These are phyloP conservation scores for Petrea volubilis DNA, from an alignment of 257 asterid species.

Conservation along the genomic window DNA sequence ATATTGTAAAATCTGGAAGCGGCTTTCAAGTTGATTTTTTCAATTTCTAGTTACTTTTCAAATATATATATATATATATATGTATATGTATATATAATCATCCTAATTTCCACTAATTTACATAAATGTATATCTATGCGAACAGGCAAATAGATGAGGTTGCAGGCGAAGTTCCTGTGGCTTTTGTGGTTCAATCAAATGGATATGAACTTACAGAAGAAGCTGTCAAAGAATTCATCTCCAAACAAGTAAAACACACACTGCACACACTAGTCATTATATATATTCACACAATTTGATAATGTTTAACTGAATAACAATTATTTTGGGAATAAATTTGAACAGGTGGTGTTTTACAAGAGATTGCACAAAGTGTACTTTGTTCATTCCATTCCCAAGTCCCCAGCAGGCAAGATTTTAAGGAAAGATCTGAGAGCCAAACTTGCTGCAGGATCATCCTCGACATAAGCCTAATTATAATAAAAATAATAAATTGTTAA, in stretches of 20 bases:
- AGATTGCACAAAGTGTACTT: constrained; percentile 83
- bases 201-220: constrained; percentile 72
- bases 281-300: too few relatives aligned
- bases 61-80: background rate
- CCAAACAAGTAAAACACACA: constrained; percentile 59
- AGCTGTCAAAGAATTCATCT: constrained; percentile 64
- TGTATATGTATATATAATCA: too few relatives aligned
- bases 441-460: constrained; percentile 32
- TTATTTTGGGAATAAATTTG: background rate
- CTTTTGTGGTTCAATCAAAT: constrained; percentile 68
- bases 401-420: constrained; percentile 82
- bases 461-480: constrained; percentile 11
- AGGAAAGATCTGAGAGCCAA: constrained; percentile 84
- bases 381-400: constrained; percentile 73
- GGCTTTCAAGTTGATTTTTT: background rate
- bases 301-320: background rate
- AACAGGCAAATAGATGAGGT: constrained; percentile 76
- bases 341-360: constrained; percentile 88
- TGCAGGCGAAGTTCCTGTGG: constrained; percentile 94
- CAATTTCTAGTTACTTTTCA: background rate
- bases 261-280: too few relatives aligned
- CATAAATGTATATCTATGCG: background rate
- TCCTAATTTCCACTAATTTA: too few relatives aligned
- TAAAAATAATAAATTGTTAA: background rate
- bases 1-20: too few relatives aligned